Evolutionary conservation across 805 yeast species (phyloP), one percentile per base, ranked within the genome.

Genomic region (Yueomyces sp.): DNA sequence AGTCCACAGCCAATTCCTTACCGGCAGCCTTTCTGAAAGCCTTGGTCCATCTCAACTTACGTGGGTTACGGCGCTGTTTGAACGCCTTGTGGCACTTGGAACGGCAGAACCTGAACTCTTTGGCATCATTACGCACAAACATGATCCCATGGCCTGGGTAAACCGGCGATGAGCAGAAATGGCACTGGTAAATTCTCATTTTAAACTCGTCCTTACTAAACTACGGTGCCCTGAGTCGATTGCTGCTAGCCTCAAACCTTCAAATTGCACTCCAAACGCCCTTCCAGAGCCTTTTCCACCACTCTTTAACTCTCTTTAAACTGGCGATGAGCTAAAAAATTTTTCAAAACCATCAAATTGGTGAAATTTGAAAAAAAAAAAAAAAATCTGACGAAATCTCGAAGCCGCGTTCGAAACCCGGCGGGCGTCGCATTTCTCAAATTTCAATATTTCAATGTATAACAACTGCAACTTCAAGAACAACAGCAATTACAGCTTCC

Each of bases 1-100:
- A 83, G 60, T 92, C 98, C 46, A 92, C 97, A 28, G 94, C 96
- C 73, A 92, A 76, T 64, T 92, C 98, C 66, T 92, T 92, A 58
- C 98, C 98, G 39, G 97, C 97, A 49, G 97, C 94, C 66, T 92
- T 92, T 70, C 98, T 79, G 76, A 92, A 92, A 1, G 98, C 97
- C 66, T 92, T 92, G 45, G 98, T 92, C 98, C 98, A 92, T 68
- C 77, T 84, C 67, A 88, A 79, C 67, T 92, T 92, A 70, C 98
- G 81, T 55, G 98, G 98, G 71, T 92, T 92, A 68, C 98, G 81
- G 73, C 95, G 87, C 71, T 87, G 94, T 65, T 92, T 92, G 79
- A 92, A 92, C 44, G 87, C 82, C 64, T 88, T 86, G 69, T 92
- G 98, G 70, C 98, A 92, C 64, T 92, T 92, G 48, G 97, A 87